Evolutionary conservation across 73 alveolate genomes (phyloP).

Genomic region (Uronychia setigera): DNA sequence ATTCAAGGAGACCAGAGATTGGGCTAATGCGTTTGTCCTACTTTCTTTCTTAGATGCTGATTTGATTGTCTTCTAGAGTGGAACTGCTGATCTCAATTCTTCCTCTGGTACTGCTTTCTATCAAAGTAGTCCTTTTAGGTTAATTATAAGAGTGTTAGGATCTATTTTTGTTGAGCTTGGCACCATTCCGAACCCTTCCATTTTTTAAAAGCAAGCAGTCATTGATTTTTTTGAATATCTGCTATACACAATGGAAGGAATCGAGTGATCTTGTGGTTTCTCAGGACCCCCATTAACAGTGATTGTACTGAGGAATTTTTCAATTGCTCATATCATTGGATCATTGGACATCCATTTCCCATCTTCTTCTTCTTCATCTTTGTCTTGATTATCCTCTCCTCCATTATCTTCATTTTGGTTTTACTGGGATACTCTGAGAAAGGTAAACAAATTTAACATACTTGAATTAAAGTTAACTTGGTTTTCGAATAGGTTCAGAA

Average conservation of each 20-base stretch:
- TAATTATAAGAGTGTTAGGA: background rate
- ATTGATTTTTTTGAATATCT: background rate
- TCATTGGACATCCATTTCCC: too few relatives aligned
- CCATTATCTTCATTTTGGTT: background rate
- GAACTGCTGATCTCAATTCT: background rate
- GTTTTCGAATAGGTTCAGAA: background rate
- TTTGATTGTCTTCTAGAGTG: too few relatives aligned
- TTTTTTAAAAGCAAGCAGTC: background rate
- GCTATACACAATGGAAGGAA: background rate
- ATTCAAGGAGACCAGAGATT: background rate
- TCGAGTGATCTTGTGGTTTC: background rate
- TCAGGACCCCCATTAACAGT: too few relatives aligned
- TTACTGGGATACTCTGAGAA: too few relatives aligned
- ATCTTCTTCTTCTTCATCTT: too few relatives aligned
- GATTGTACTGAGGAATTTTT: too few relatives aligned
- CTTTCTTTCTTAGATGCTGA: too few relatives aligned
- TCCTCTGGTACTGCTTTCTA: background rate
- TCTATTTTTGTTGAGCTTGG: too few relatives aligned
- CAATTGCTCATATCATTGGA: too few relatives aligned
- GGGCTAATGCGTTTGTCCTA: too few relatives aligned
- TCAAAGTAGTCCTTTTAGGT: background rate
- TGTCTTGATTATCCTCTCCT: background rate
- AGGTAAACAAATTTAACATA: too few relatives aligned
- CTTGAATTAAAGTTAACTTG: background rate
- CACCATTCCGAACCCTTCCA: background rate